Evolutionary conservation across 1,284 basidiomycete genomes (phyloP).

Genomic region (Sporisorium graminicola): DNA sequence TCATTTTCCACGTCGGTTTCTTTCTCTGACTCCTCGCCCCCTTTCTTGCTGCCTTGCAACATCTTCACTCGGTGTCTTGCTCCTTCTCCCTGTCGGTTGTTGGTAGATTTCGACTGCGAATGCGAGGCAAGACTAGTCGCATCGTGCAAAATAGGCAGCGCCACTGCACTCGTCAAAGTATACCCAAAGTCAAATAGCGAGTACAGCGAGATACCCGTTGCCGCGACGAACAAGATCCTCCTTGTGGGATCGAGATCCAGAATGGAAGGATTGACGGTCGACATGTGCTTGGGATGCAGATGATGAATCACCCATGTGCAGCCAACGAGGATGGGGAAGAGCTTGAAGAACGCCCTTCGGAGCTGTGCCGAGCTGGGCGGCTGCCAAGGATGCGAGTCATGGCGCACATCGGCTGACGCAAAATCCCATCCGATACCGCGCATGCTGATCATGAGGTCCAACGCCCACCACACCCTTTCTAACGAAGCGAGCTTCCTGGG

Average conservation of each 20-base stretch:
- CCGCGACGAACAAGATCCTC: slow-evolving; percentile 42
- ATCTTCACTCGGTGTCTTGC: slow-evolving; percentile 14
- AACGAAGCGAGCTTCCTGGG: slow-evolving; percentile 37
- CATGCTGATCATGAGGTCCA: slow-evolving; percentile 59
- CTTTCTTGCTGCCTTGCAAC: slow-evolving; percentile 4
- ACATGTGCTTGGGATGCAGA: slow-evolving; percentile 34
- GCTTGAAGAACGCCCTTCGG: slow-evolving; percentile 40
- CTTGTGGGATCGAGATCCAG: slow-evolving; percentile 29
- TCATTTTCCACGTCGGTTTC: slow-evolving; percentile 33
- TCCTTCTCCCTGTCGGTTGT: background rate
- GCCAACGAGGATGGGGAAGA: slow-evolving; percentile 38
- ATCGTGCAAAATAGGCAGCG: slow-evolving; percentile 46
- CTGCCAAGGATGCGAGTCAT: slow-evolving; percentile 56
- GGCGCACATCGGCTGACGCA: slow-evolving; percentile 51
- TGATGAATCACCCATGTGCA: slow-evolving; percentile 39
- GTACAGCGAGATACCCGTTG: slow-evolving; percentile 52
- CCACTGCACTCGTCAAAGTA: slow-evolving; percentile 47
- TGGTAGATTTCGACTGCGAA: background rate
- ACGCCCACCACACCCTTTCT: slow-evolving; percentile 51
- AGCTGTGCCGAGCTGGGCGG: slow-evolving; percentile 46
- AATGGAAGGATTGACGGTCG: slow-evolving; percentile 37
- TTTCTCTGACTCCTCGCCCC: slow-evolving; percentile 26
- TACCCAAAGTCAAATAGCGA: slow-evolving; percentile 58
- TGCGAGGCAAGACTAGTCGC: slow-evolving; percentile 1
- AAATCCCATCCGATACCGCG: slow-evolving; percentile 58